These are phyloP conservation scores for Coprinellus micaceus DNA, from an alignment of 768 basidiomycete genomes.

Conservation along the genomic window DNA sequence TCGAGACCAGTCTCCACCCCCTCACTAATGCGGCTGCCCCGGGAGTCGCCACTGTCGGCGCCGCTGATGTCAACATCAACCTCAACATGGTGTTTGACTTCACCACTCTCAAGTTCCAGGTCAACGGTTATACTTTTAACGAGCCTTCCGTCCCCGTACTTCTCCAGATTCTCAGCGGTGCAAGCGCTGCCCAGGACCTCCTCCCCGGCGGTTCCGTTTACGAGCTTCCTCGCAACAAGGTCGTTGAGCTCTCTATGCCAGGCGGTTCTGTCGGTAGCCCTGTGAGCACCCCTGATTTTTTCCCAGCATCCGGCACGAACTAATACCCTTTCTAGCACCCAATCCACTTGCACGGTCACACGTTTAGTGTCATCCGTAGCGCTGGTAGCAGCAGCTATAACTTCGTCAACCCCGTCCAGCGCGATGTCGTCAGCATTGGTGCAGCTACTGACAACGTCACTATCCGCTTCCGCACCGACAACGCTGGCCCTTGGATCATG, in stretches of 20 bases:
- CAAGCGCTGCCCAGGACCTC: conserved; percentile 34
- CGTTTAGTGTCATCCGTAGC: conserved; percentile 8
- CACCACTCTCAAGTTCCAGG: neutral
- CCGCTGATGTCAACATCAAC: conserved; percentile 35
- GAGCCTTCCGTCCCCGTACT: conserved; percentile 42
- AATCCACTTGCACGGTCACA: conserved; percentile 9
- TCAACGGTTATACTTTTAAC: conserved; percentile 6
- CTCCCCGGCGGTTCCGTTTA: conserved; percentile 40
- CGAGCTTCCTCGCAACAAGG: conserved; percentile 40
- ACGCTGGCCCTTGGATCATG: conserved; percentile 20
- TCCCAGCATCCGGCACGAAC: neutral
- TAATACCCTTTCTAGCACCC: conserved; percentile 8
- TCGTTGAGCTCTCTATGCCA: conserved; percentile 18
- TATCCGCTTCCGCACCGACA: conserved; percentile 20
- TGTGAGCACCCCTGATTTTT: neutral
- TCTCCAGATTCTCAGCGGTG: conserved; percentile 47
- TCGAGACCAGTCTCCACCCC: conserved; percentile 40
- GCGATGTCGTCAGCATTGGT: conserved; percentile 17
- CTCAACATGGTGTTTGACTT: conserved; percentile 14
- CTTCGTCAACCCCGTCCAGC: conserved; percentile 6
- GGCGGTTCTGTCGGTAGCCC: conserved; percentile 7
- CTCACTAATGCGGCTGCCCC: conserved; percentile 27
- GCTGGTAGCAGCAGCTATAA: conserved; percentile 5
- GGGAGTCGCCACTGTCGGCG: conserved; percentile 29
- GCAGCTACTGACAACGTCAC: conserved; percentile 13